Conservation (phyloP, 1,284 basidiomycete species). For the Psilocybe mexicana region DNA sequence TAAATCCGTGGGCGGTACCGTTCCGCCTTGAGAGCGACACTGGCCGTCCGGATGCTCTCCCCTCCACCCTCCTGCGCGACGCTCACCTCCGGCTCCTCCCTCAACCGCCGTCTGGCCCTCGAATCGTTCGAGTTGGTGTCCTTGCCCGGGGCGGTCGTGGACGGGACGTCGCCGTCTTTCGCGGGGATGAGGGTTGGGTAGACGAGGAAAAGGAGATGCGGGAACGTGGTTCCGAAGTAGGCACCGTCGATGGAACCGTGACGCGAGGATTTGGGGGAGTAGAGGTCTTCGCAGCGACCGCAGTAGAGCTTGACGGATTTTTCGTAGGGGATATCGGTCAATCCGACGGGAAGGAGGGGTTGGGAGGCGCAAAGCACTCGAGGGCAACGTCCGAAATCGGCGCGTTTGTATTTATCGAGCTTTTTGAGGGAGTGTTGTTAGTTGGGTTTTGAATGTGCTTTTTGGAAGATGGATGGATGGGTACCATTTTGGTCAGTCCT, state of each 20-base stretch:
- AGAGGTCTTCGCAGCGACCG: conserved; percentile 94
- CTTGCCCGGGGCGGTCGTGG: conserved; percentile 35
- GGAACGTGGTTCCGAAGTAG: conserved; percentile 96
- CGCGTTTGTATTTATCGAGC: conserved; percentile 96
- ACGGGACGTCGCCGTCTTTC: conserved; percentile 55
- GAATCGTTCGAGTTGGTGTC: conserved; percentile 37
- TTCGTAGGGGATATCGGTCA: conserved; percentile 92
- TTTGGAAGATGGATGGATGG: conserved; percentile 8
- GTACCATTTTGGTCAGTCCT: conserved; percentile 93
- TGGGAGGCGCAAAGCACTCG: conserved; percentile 92
- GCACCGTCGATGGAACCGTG: conserved; percentile 96
- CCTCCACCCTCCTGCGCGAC: conserved; percentile 55
- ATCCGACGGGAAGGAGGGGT: conserved; percentile 91
- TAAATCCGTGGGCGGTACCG: conserved; percentile 90
- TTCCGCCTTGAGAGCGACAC: conserved; percentile 84
- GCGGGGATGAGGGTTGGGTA: conserved; percentile 89
- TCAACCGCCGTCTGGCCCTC: conserved; percentile 42
- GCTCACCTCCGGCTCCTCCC: conserved; percentile 56
- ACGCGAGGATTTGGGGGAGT: conserved; percentile 91
- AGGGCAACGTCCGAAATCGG: conserved; percentile 95
- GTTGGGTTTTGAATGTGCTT: background rate
- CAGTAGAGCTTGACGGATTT: conserved; percentile 98
- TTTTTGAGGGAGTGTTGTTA: conserved; percentile 32
- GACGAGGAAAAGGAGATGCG: conserved; percentile 93
- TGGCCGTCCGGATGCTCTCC: conserved; percentile 72